phyloP scores from a whole-genome alignment of 2,329 filamentous ascomycete genomes.

The Talaromyces amestolkiae region DNA sequence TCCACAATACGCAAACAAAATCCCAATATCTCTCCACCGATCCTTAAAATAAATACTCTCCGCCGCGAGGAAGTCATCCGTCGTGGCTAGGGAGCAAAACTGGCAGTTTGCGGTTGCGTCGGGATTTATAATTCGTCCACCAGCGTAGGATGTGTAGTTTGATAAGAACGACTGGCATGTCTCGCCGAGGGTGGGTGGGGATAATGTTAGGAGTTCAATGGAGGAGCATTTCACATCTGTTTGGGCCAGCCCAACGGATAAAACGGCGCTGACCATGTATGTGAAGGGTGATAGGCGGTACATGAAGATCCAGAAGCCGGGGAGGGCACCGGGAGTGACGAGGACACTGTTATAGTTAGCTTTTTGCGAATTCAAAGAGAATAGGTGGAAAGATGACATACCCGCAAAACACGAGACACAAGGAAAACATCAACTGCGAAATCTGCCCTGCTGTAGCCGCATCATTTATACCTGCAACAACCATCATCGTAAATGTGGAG shows the following conservation, averaged over 20 bases:
- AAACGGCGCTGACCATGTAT: conserved; percentile 51
- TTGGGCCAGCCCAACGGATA: conserved; percentile 35
- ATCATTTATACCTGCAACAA: conserved; percentile 67
- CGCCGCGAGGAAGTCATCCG: conserved; percentile 52
- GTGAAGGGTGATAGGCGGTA: conserved; percentile 66
- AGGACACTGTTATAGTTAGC: conserved; percentile 52
- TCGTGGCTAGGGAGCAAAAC: conserved; percentile 39
- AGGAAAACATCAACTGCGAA: conserved; percentile 59
- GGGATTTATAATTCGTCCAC: conserved; percentile 63
- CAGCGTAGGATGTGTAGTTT: conserved; percentile 51
- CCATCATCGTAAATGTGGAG: conserved; percentile 70
- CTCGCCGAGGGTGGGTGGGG: conserved; percentile 55
- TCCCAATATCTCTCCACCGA: conserved; percentile 55
- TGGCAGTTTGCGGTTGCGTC: conserved; percentile 58
- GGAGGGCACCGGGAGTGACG: conserved; percentile 57
- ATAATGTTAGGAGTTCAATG: conserved; percentile 36
- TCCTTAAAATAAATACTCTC: conserved; percentile 46
- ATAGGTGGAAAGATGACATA: conserved; percentile 9
- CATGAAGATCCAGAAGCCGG: conserved; percentile 77
- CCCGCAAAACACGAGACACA: conserved; percentile 59
- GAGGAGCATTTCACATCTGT: conserved; percentile 33
- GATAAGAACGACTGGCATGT: conserved; percentile 64
- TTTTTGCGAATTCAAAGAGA: background rate
- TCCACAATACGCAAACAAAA: conserved; percentile 53
- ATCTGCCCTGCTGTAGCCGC: conserved; percentile 66